A percentile compares a stretch with the other conserved stretches of the same genome.
phyloP scores from a whole-genome alignment of 1,139 yeast genomes.

The Eremothecium sinecaudum region DNA sequence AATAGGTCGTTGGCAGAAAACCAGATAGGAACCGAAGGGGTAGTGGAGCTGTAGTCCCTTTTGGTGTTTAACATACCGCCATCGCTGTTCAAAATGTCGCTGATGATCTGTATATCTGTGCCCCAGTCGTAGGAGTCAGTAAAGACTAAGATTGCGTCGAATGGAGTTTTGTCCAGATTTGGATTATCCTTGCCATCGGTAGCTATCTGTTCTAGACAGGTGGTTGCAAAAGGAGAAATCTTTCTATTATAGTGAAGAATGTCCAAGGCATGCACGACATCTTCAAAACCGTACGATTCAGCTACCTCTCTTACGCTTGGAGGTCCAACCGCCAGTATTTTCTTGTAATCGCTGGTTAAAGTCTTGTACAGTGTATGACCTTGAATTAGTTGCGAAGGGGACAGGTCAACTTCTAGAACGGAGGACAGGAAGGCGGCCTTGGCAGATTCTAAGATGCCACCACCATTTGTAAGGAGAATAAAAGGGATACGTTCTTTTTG shows the following conservation, averaged over 20 bases:
- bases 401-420: conserved; percentile 42
- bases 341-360: conserved; percentile 42
- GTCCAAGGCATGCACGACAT: conserved; percentile 72
- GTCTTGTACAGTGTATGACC: conserved; percentile 85
- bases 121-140: conserved; percentile 91
- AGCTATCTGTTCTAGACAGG: conserved; percentile 47
- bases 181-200: conserved; percentile 35
- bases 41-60: conserved; percentile 13
- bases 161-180: conserved; percentile 35
- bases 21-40: conserved; percentile 67
- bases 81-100: conserved; percentile 61
- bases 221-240: conserved; percentile 60
- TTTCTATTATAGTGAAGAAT: conserved; percentile 40
- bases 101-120: conserved; percentile 68
- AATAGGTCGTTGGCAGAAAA: conserved; percentile 82
- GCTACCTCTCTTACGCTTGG: conserved; percentile 71
- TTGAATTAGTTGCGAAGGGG: conserved; percentile 65
- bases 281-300: conserved; percentile 64
- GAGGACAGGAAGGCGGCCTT: conserved; percentile 51
- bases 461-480: conserved; percentile 85
- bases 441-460: conserved; percentile 63
- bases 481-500: conserved; percentile 59
- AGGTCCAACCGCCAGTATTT: conserved; percentile 81
- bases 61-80: conserved; percentile 59
- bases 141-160: conserved; percentile 78